These are phyloP conservation scores for Arthrinium puccinioides DNA, from an alignment of 2,329 filamentous ascomycete genomes.

Conservation along the genomic window DNA sequence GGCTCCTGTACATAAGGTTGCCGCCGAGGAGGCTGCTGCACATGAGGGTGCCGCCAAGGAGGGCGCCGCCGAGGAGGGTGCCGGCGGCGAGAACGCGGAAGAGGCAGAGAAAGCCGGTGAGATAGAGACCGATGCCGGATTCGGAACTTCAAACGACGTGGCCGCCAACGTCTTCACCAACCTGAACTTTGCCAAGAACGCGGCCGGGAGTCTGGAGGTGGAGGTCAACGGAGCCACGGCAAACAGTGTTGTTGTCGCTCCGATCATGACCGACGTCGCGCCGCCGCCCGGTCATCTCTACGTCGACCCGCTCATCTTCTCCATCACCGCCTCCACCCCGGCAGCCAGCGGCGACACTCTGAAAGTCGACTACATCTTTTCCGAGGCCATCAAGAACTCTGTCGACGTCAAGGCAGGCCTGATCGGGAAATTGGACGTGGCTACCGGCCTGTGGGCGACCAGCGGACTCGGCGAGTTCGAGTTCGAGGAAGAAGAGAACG, in stretches of 20 bases:
- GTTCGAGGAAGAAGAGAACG: slow-evolving; percentile 10
- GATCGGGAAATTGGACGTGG: slow-evolving; percentile 7
- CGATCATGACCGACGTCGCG: slow-evolving; percentile 2
- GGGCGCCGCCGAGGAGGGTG: not conserved
- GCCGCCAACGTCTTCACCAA: slow-evolving; percentile 5
- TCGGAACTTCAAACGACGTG: slow-evolving; percentile 5
- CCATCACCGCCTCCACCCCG: slow-evolving; percentile 1
- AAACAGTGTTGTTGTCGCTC: slow-evolving; percentile 6
- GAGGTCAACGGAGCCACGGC: slow-evolving; percentile 8
- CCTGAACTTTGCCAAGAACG: slow-evolving; percentile 6
- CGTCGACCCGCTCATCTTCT: slow-evolving; percentile 9
- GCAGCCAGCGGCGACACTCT: slow-evolving; percentile 4
- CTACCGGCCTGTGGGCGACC: slow-evolving; percentile 7
- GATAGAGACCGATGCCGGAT: slow-evolving; percentile 4
- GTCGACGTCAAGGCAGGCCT: slow-evolving; percentile 6
- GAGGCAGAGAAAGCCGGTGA: slow-evolving; percentile 4
- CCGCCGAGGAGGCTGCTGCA: too few species aligned
- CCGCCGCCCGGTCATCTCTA: slow-evolving; percentile 8
- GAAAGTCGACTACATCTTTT: slow-evolving; percentile 11
- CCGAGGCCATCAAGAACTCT: slow-evolving; percentile 4
- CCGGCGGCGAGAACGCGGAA: not conserved
- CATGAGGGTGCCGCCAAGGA: too few species aligned
- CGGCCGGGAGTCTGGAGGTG: slow-evolving; percentile 7
- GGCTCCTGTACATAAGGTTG: too few species aligned
- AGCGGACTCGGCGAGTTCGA: slow-evolving; percentile 10